Base-by-base conservation (phyloP, 148 eudicot genomes). In the Diospyros lotus region DNA sequence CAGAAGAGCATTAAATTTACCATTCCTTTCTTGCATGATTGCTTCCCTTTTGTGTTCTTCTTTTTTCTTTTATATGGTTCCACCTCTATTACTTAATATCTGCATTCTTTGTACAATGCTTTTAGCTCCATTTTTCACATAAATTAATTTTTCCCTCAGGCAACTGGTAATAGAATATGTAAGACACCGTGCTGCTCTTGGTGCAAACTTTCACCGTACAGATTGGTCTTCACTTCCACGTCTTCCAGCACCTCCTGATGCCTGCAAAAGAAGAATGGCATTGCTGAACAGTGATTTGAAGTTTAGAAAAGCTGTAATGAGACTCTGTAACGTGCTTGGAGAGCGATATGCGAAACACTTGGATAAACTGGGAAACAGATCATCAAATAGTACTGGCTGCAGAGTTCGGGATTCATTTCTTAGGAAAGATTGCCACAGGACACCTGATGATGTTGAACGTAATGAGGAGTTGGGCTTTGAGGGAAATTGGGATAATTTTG, bases 261-360 rank as follows among this genome's bases (percentile, higher is more conserved):
- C 82, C 71, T 90, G 99, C 86, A 86, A 78, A 82, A 92, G 90
- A 86, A 88, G 94, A 89, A 83, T 92, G 86, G 84, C 94, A 66
- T 9, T 74, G 65, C 80, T 95, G 72, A 93, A 82, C 28, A 81
- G 64, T 54, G 80, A 86, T 78, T 41, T 39, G 50, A 86, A 73
- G 59, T 89, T 90, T 70, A 88, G 91, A 81, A 84, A 88, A 78
- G 82, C 97, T 48, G 60, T 92, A 75, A 83, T 89, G 87, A 85
- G 78, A 78, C 90, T 95, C 50, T 95, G 99, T 80, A 88, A 88
- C 77, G 72, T 88, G 79, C 96, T 95, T 72, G 68, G 86, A 44
- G 80, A 86, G 69, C 88, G 89, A 41, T 91, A 92, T 86, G 88
- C 87, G 60, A 85, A 82, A 64, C 86, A 89, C 73, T 84, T 90